A percentile compares a stretch with the other conserved stretches of the same genome.
Evolutionary conservation across 176 grass and related monocot genomes (phyloP).

Genomic region (Avena sativa): DNA sequence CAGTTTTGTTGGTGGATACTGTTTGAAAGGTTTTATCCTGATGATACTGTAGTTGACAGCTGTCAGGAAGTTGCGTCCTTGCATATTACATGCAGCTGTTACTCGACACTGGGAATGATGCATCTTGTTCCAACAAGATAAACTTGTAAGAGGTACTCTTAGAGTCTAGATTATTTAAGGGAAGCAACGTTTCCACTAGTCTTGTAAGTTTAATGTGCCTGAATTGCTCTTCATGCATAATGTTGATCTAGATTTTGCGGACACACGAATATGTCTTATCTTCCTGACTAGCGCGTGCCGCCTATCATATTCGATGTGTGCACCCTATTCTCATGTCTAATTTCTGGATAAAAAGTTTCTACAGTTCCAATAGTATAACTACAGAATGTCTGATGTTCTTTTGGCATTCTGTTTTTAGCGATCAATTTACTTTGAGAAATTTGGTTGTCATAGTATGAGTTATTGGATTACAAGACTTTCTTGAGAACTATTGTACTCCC

Average conservation of each 20-base stretch:
- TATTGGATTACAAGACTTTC: background rate
- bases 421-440: background rate
- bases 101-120: background rate
- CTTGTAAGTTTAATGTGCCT: conserved; percentile 49
- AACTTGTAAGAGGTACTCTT: conserved; percentile 39
- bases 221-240: conserved; percentile 37
- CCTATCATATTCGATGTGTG: background rate
- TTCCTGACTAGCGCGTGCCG: background rate
- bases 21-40: conserved; percentile 31
- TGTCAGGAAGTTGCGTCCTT: conserved; percentile 38
- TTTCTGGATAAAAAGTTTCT: background rate
- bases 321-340: conserved; percentile 14
- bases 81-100: conserved; percentile 37
- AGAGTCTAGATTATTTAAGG: conserved; percentile 3
- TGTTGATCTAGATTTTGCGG: conserved; percentile 31
- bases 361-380: background rate
- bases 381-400: background rate
- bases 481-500: background rate
- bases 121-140: conserved; percentile 47
- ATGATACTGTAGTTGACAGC: conserved; percentile 37
- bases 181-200: conserved; percentile 42
- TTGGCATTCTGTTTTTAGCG: background rate
- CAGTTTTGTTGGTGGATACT: conserved; percentile 43
- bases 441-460: background rate
- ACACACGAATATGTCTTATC: conserved; percentile 14